Evolutionary conservation across 208 protist genomes (phyloP).

Genomic region (Leishmania turanica): DNA sequence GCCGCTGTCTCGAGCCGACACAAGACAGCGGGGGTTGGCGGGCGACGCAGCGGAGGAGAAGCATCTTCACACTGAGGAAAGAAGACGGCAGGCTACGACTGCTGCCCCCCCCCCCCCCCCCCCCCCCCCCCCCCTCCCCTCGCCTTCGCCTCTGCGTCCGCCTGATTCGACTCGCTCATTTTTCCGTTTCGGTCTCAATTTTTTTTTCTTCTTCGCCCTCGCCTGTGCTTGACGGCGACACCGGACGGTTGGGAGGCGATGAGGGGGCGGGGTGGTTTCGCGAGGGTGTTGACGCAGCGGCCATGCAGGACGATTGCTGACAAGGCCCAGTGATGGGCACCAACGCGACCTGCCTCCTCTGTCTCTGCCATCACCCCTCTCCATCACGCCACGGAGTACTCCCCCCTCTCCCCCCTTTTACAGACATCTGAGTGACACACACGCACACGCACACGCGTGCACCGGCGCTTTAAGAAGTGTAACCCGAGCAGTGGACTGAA

Average conservation of each 20-base stretch:
- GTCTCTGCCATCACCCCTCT: background rate
- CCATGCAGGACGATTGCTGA: background rate
- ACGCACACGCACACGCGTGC: background rate
- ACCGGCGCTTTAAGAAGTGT: background rate
- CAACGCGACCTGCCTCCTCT: background rate
- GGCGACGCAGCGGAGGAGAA: background rate
- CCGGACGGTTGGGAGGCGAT: background rate
- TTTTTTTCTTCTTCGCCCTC: background rate
- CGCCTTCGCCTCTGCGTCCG: background rate
- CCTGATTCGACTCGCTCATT: background rate
- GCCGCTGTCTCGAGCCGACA: no score
- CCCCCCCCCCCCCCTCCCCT: no score
- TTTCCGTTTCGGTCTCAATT: background rate
- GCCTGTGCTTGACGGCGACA: background rate
- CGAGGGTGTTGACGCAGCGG: background rate
- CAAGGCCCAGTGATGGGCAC: background rate
- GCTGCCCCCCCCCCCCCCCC: no score
- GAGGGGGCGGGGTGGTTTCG: background rate
- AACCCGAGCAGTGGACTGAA: background rate
- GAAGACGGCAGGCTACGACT: background rate
- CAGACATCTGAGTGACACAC: background rate
- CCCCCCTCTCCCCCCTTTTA: background rate
- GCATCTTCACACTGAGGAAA: background rate
- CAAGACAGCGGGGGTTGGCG: no score
- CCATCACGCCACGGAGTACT: background rate